Evolutionary conservation across 805 yeast genomes (phyloP).

Genomic region (Candida easanensis): DNA sequence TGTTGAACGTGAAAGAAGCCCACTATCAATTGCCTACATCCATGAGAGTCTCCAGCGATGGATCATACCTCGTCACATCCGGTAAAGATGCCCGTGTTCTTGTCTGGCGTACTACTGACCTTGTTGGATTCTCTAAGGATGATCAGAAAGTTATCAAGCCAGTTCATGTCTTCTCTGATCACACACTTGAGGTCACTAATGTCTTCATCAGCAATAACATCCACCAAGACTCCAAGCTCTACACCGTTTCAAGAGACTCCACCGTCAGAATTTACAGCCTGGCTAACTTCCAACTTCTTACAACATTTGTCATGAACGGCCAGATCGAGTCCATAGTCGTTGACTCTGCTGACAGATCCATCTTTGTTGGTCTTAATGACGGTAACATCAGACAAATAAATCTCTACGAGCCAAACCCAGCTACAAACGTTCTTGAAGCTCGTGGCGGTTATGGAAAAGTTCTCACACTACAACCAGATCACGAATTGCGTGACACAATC

Average conservation of each 20-base stretch:
- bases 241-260: constrained; percentile 68
- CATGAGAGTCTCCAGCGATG: constrained; percentile 59
- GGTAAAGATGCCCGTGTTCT: constrained; percentile 78
- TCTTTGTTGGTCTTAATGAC: constrained; percentile 65
- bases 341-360: constrained; percentile 77
- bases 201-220: constrained; percentile 48
- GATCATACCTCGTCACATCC: constrained; percentile 66
- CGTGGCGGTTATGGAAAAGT: constrained; percentile 30
- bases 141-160: constrained; percentile 47
- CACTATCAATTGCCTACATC: constrained; percentile 78
- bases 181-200: constrained; percentile 48
- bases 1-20: constrained; percentile 69
- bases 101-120: constrained; percentile 68
- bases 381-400: constrained; percentile 62
- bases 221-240: constrained; percentile 58
- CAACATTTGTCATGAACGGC: constrained; percentile 68
- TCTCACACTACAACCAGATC: constrained; percentile 41
- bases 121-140: constrained; percentile 39
- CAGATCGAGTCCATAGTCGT: constrained; percentile 56
- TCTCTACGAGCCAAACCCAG: constrained; percentile 37
- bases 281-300: constrained; percentile 38
- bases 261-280: constrained; percentile 73
- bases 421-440: constrained; percentile 27
- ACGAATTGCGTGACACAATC: constrained; percentile 47
- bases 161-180: constrained; percentile 53